phyloP scores from a whole-genome alignment of 768 basidiomycete genomes.

The Russula compacta region DNA sequence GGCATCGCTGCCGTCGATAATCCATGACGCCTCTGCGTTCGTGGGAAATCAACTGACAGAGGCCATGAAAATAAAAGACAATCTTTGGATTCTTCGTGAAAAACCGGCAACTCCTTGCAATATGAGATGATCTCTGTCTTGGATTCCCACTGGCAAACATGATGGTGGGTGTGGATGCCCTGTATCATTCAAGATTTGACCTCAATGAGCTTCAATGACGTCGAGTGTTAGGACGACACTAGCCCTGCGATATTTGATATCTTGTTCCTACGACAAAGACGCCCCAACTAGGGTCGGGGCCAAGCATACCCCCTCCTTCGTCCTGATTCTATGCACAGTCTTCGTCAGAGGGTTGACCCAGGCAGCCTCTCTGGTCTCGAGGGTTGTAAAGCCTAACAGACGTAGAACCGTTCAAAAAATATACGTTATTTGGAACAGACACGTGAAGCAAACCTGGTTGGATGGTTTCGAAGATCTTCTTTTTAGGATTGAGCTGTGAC shows the following conservation, averaged over 20 bases:
- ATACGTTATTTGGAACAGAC: not conserved
- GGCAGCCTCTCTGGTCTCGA: constrained; percentile 80
- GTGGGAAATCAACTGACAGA: not conserved
- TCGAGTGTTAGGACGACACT: not conserved
- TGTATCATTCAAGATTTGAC: not conserved
- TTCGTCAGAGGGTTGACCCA: constrained; percentile 85
- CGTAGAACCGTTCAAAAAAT: not conserved
- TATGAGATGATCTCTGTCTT: not conserved
- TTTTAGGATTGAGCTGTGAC: constrained; percentile 91
- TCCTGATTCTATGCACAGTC: constrained; percentile 74
- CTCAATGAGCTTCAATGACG: not conserved
- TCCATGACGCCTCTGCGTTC: not conserved
- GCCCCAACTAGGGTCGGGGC: constrained; percentile 82
- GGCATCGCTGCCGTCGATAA: not conserved
- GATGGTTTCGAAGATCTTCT: constrained; percentile 96
- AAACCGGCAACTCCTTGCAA: not conserved
- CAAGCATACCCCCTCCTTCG: constrained; percentile 72
- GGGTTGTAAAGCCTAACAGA: constrained; percentile 69
- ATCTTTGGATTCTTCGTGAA: not conserved
- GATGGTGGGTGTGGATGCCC: not conserved
- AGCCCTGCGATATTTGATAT: not conserved
- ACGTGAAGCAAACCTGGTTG: constrained; percentile 60
- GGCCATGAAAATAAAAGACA: not conserved
- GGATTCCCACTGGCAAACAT: not conserved
- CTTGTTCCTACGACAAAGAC: constrained; percentile 50